phyloP scores from a whole-genome alignment of 257 asterid genomes.

The Solanum tarijense region DNA sequence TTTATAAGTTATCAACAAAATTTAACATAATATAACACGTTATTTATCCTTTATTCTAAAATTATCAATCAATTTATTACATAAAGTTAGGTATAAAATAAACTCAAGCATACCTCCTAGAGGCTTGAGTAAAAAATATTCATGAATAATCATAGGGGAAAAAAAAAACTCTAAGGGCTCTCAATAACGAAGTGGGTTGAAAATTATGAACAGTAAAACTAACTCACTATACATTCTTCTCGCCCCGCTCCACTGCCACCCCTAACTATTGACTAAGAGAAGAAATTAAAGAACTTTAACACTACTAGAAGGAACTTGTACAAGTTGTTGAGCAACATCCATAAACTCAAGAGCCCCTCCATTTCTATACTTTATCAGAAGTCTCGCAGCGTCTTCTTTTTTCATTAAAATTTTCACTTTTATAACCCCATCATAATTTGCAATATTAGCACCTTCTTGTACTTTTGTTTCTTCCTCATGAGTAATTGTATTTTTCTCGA shows the following conservation, averaged over 20 bases:
- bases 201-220: neutral
- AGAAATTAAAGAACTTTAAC: neutral
- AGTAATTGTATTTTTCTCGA: neutral
- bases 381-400: conserved; percentile 20
- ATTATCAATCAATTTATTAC: neutral
- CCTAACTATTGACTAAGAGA: neutral
- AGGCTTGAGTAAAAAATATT: neutral
- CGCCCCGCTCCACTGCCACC: neutral
- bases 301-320: conserved; percentile 2
- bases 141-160: neutral
- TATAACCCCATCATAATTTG: neutral
- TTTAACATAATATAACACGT: neutral
- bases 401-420: conserved; percentile 23
- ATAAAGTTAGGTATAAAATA: neutral
- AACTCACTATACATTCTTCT: neutral
- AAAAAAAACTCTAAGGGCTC: neutral
- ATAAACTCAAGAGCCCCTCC: conserved; percentile 16
- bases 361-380: conserved; percentile 13
- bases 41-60: neutral
- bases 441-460: neutral
- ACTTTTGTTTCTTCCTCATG: neutral
- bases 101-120: neutral
- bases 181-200: neutral
- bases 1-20: neutral
- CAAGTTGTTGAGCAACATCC: conserved; percentile 18